Percentiles rank a stretch among this genome's conserved stretches.
phyloP scores from a whole-genome alignment of 2,329 filamentous ascomycete genomes.

The Botrytis elliptica region DNA sequence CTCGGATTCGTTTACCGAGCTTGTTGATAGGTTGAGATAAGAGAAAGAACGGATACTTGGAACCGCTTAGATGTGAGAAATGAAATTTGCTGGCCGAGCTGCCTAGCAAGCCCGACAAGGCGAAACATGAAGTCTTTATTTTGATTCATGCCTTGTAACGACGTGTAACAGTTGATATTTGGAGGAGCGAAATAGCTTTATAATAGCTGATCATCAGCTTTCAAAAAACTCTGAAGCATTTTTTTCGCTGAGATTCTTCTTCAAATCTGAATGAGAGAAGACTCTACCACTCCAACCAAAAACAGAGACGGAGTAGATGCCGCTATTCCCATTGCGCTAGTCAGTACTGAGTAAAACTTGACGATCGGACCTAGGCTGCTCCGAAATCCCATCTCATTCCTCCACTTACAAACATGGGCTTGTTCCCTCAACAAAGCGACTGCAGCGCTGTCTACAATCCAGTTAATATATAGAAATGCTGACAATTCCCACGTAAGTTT shows the following conservation, averaged over 20 bases:
- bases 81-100: slow-evolving; percentile 4
- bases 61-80: background rate
- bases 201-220: background rate
- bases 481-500: slow-evolving; percentile 1
- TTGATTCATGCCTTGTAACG: background rate
- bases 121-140: background rate
- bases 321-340: background rate
- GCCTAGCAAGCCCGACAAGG: background rate
- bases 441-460: background rate
- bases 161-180: background rate
- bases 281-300: background rate
- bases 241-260: no score
- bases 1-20: background rate
- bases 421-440: background rate
- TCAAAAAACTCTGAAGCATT: no score
- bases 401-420: background rate
- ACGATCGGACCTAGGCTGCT: background rate
- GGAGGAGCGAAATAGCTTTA: background rate
- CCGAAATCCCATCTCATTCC: slow-evolving; percentile 3
- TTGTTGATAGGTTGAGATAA: background rate
- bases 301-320: background rate
- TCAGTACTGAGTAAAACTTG: background rate
- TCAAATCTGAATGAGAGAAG: background rate
- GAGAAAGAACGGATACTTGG: background rate
- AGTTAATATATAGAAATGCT: background rate